Percentiles rank a stretch among this genome's conserved stretches.
Conservation (phyloP, 1,284 basidiomycete genomes). For the Singerocomus rubriflavus region DNA sequence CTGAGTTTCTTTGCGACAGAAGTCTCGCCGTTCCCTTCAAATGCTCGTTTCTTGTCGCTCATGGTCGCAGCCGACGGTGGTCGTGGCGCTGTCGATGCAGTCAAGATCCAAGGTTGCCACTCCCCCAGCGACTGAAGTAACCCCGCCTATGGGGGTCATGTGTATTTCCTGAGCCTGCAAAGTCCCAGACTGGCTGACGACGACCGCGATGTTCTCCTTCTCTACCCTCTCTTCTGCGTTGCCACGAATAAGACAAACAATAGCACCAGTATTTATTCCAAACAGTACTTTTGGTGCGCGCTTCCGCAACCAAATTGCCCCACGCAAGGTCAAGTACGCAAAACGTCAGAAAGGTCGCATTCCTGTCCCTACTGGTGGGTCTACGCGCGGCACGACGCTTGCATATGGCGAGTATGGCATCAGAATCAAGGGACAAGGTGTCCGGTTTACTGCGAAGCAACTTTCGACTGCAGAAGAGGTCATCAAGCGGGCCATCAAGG, state of each 20-base stretch:
- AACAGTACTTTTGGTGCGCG: constrained; percentile 27
- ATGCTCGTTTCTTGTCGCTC: constrained; percentile 50
- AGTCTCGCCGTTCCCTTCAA: constrained; percentile 50
- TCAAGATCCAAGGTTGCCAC: not conserved
- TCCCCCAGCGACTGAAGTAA: not conserved
- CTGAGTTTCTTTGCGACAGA: constrained; percentile 60
- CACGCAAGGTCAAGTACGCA: constrained; percentile 76
- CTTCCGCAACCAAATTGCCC: constrained; percentile 64
- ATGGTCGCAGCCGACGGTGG: constrained; percentile 29
- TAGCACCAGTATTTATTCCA: constrained; percentile 16
- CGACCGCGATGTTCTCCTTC: constrained; percentile 22
- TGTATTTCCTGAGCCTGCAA: not conserved
- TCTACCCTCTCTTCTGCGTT: constrained; percentile 15
- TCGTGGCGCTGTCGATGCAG: constrained; percentile 7
- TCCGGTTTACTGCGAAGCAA: constrained; percentile 89
- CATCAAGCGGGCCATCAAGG: constrained; percentile 88
- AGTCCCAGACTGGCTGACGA: not conserved
- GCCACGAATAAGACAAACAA: constrained; percentile 12
- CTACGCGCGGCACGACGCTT: constrained; percentile 90
- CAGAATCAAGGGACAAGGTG: constrained; percentile 80
- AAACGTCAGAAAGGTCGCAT: constrained; percentile 88
- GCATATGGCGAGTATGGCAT: constrained; percentile 92
- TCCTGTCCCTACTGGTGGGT: constrained; percentile 83
- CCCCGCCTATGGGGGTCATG: constrained; percentile 24
- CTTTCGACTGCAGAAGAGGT: constrained; percentile 85